Evolutionary conservation across 306 rosid genomes (phyloP).

Genomic region (Cyamopsis tetragonoloba): DNA sequence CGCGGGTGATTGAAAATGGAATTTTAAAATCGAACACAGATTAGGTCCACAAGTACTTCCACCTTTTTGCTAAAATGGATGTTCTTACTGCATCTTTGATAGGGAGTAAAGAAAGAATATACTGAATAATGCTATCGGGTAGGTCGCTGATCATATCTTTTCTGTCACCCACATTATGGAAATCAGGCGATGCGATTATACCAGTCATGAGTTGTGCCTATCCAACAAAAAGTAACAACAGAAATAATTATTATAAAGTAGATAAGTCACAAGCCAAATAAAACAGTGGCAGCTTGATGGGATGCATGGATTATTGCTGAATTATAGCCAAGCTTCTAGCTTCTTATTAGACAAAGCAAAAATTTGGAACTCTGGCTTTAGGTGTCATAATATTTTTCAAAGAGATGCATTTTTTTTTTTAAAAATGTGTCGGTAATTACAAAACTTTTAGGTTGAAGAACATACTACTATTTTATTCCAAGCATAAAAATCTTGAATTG

Average conservation of each 20-base stretch:
- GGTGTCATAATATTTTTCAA: too few species aligned
- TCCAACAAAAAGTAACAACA: not conserved
- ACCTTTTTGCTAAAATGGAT: conserved; percentile 12
- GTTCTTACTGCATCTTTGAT: conserved; percentile 9
- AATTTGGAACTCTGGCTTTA: too few species aligned
- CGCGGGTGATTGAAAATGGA: not conserved
- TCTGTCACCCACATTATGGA: not conserved
- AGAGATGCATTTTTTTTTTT: too few species aligned
- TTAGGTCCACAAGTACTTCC: conserved; percentile 21
- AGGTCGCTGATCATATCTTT: conserved; percentile 13
- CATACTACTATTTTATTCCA: too few species aligned
- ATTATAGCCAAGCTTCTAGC: not conserved
- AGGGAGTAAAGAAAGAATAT: conserved; percentile 17
- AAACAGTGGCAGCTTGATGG: not conserved
- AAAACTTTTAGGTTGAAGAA: too few species aligned
- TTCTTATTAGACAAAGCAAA: not conserved
- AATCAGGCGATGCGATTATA: not conserved
- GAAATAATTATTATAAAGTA: not conserved
- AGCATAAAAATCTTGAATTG: too few species aligned
- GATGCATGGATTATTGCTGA: not conserved
- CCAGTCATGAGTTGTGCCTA: not conserved
- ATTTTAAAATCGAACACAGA: not conserved
- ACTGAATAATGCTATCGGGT: conserved; percentile 19
- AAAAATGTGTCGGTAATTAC: too few species aligned
- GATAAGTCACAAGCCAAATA: not conserved